Evolutionary conservation across 2,329 filamentous ascomycete species (phyloP), one percentile per base, ranked within the genome.

Genomic region (Hypoxylon sp.): DNA sequence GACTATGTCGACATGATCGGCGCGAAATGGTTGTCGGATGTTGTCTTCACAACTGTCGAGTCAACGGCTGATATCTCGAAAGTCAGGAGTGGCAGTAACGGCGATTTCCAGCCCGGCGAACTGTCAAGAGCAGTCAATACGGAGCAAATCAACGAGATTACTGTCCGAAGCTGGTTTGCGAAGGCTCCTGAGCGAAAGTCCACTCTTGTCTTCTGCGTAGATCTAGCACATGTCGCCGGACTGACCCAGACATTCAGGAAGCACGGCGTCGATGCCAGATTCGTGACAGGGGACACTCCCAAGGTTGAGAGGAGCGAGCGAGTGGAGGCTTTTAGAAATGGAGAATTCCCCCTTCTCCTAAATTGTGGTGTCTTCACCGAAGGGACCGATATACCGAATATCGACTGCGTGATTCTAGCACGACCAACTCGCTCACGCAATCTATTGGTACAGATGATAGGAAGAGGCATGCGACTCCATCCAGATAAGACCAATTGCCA

Each of bases 321-420:
- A 1, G 80, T 99, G 1, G 87, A 91, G 26, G 85, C 84, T 2
- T 99, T 99, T 75, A 89, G 84, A 63, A 81, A 79, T 1, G 84
- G 87, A 6, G 84, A 92, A 38, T 98, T 91, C 62, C 91, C 92
- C 0, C 91, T 99, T 1, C 81, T 99, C 11, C 78, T 99, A 48
- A 99, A 99, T 72, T 98, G 95, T 70, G 93, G 93, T 7, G 90
- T 99, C 35, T 98, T 97, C 70, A 98, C 94, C 0, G 95, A 99
- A 77, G 95, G 95, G 2, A 99, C 95, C 0, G 95, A 99, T 70
- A 97, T 99, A 26, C 95, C 96, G 4, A 97, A 96, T 72, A 91
- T 99, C 64, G 95, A 99, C 77, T 98, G 95, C 70, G 85, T 99
- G 20, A 72, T 99, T 7, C 82, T 99, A 7, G 92, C 90, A 3